phyloP scores from a whole-genome alignment of 257 asterid species.

The Jacaranda mimosifolia region DNA sequence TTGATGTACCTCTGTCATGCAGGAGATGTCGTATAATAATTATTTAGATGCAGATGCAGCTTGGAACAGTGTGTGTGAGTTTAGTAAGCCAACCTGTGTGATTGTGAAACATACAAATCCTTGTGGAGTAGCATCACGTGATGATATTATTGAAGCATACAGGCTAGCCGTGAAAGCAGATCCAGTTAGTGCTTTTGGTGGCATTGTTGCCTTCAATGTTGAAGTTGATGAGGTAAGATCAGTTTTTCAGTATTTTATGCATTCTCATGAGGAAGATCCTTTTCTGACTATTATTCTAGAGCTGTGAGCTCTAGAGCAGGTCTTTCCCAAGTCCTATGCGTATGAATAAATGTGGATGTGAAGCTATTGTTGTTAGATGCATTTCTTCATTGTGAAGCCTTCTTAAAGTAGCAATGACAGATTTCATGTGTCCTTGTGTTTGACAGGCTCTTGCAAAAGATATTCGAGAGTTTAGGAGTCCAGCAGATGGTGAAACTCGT shows the following conservation, averaged over 20 bases:
- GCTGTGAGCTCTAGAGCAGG: not conserved
- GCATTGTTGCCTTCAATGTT: constrained; percentile 95
- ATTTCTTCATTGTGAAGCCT: constrained; percentile 6
- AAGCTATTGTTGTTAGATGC: not conserved
- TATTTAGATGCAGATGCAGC: constrained; percentile 98
- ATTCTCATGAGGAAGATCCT: constrained; percentile 15
- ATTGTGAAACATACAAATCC: constrained; percentile 98
- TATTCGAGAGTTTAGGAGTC: constrained; percentile 93
- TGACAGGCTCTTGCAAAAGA: constrained; percentile 88
- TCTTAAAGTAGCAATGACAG: not conserved
- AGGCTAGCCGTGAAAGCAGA: constrained; percentile 95
- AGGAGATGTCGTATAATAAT: constrained; percentile 98
- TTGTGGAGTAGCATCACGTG: constrained; percentile 96
- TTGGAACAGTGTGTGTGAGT: constrained; percentile 97
- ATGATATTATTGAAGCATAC: constrained; percentile 85
- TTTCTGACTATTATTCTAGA: not conserved
- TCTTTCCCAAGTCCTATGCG: not conserved
- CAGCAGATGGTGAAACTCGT: constrained; percentile 88
- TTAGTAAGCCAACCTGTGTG: constrained; percentile 90
- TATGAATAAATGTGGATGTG: not conserved
- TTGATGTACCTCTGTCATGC: constrained; percentile 40
- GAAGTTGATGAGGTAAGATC: constrained; percentile 93
- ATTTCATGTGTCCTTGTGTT: constrained; percentile 16
- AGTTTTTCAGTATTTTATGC: constrained; percentile 26
- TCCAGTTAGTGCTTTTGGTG: constrained; percentile 99